Evolutionary conservation across 2,329 filamentous ascomycete genomes (phyloP), one percentile per base, ranked within the genome.

Genomic region (Phialocephala subalpina): DNA sequence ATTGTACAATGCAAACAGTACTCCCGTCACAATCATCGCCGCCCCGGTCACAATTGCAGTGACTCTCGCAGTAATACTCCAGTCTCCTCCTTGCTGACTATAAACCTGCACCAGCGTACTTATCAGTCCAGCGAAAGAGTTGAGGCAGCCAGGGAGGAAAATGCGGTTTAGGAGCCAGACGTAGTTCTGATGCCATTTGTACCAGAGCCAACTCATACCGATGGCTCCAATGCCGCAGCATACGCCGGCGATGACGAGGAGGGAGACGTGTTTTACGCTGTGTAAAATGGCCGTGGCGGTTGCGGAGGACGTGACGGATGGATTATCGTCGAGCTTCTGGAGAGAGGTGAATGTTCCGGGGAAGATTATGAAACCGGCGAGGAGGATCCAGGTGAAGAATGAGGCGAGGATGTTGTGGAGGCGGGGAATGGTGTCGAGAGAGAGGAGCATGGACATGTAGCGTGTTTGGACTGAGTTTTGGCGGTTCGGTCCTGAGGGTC

Each of bases 311-410:
- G 58, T 35, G 36, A 62, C 42, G 25, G 45, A 45, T 6, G 63
- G n/a, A 11, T 63, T 57, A 20, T 63, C 38, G 42, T 52, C 47
- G 16, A 69, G 45, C 2, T 27, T 62, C 12, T 58, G 60, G n/a
- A 76, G 16, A 12, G 62, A 65, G 7, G 73, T 73, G 68, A 74
- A 77, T 14, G 74, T 74, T 2, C 72, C 72, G 0, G 75, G 75
- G 65, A 75, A 72, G 49, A 75, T 69, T 1, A 77, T 59, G 63
- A 74, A 75, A 36, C 74, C 74, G 1, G 73, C 74, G 16, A 76
- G 67, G 3, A 75, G 67, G 38, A 75, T 69, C 70, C 70, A 74
- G n/a, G 70, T 75, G 52, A 73, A 74, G 60, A 74, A 72, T n/a
- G 68, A 56, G 3, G 72, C 70, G 38, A 74, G 66, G 40, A 77